phyloP scores from a whole-genome alignment of 2,329 filamentous ascomycete species.

The Colletotrichum filicis region DNA sequence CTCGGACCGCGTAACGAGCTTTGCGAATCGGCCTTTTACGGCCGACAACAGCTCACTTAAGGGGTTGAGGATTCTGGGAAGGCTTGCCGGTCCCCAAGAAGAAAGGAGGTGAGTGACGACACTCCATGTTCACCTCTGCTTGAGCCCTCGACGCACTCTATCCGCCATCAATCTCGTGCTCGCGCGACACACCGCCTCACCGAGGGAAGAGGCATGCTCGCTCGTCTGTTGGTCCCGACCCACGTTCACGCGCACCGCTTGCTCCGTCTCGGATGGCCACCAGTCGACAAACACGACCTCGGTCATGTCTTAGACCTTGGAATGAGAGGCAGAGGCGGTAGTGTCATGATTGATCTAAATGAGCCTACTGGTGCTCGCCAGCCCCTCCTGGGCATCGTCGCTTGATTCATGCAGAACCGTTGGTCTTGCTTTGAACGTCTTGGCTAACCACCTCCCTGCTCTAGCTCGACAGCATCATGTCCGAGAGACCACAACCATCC shows the following conservation, averaged over 20 bases:
- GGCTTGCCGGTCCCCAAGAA: slow-evolving; percentile 33
- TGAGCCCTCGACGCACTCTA: not conserved
- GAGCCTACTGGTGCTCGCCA: slow-evolving; percentile 8
- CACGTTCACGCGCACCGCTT: slow-evolving; percentile 14
- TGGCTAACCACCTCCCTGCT: slow-evolving; percentile 15
- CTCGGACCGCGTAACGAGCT: slow-evolving; percentile 32
- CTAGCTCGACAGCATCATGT: slow-evolving; percentile 41
- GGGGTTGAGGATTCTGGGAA: slow-evolving; percentile 40
- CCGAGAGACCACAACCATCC: slow-evolving; percentile 43
- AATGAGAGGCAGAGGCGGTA: slow-evolving; percentile 28
- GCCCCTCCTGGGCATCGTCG: slow-evolving; percentile 29
- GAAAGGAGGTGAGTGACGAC: slow-evolving; percentile 35
- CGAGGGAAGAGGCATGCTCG: slow-evolving; percentile 11
- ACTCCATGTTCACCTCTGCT: slow-evolving; percentile 1
- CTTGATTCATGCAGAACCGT: slow-evolving; percentile 15
- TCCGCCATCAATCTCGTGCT: not conserved
- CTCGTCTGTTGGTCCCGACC: not conserved
- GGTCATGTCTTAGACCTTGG: slow-evolving; percentile 37
- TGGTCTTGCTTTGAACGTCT: slow-evolving; percentile 10
- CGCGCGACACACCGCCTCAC: slow-evolving; percentile 9
- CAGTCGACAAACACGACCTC: slow-evolving; percentile 15
- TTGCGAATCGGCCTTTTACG: slow-evolving; percentile 39
- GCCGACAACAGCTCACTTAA: slow-evolving; percentile 41
- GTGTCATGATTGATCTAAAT: slow-evolving; percentile 26
- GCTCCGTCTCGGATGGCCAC: slow-evolving; percentile 14